A percentile compares a stretch with the other conserved stretches of the same genome.
These are phyloP conservation scores for Chrysoporthe puriensis DNA, from an alignment of 2,329 filamentous ascomycete genomes.

Conservation along the genomic window DNA sequence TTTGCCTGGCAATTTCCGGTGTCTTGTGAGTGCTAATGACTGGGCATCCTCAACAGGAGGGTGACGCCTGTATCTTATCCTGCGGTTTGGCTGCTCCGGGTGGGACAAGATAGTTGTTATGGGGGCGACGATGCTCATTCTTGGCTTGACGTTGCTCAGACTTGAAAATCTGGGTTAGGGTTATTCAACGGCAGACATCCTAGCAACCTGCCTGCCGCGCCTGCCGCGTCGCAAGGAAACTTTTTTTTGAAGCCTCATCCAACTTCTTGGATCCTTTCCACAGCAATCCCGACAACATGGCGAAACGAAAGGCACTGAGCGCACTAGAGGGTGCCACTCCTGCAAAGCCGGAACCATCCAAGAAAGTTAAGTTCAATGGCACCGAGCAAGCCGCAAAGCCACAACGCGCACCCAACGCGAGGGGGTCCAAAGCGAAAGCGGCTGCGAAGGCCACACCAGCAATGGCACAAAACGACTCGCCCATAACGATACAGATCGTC, in stretches of 20 bases:
- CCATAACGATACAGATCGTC: slow-evolving; percentile 75
- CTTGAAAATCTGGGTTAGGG: too few species aligned
- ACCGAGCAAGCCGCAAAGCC: slow-evolving; percentile 6
- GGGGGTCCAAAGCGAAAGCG: slow-evolving; percentile 22
- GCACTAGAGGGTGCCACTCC: slow-evolving; percentile 27
- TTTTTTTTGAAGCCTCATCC: slow-evolving; percentile 3
- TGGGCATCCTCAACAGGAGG: background rate
- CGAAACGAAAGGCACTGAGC: slow-evolving; percentile 38
- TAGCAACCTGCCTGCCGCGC: background rate
- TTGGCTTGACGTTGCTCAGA: too few species aligned
- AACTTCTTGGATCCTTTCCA: background rate
- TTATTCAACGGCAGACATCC: background rate
- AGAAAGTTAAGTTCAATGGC: slow-evolving; percentile 22
- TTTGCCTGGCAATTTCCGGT: background rate
- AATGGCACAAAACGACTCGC: slow-evolving; percentile 36
- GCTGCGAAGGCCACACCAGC: slow-evolving; percentile 39
- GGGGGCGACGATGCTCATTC: too few species aligned
- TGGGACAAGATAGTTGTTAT: too few species aligned
- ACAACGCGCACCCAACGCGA: slow-evolving; percentile 27
- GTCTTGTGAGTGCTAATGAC: background rate
- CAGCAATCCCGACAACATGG: slow-evolving; percentile 30
- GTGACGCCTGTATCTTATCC: slow-evolving; percentile 6
- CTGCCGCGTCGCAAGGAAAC: background rate
- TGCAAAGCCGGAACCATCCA: slow-evolving; percentile 20
- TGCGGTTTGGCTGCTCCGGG: slow-evolving; percentile 13